phyloP scores from a whole-genome alignment of 768 basidiomycete species.

The Amanita fuliginea region DNA sequence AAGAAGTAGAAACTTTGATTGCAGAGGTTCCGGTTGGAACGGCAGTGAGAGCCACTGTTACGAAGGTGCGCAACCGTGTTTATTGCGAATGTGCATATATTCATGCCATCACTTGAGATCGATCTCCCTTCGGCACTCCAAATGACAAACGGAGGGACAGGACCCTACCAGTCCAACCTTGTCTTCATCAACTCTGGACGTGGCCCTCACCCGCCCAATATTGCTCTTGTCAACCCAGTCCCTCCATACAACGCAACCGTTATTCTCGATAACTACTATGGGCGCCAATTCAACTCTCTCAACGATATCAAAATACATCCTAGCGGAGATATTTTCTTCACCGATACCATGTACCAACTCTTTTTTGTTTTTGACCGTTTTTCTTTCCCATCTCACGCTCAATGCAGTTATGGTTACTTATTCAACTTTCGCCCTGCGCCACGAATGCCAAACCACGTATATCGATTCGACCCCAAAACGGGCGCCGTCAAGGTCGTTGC shows the following conservation, averaged over 20 bases:
- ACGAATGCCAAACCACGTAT: constrained; percentile 64
- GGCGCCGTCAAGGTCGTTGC: constrained; percentile 62
- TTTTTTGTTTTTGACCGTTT: neutral
- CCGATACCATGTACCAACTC: constrained; percentile 47
- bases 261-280: constrained; percentile 69
- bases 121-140: constrained; percentile 46
- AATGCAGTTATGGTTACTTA: constrained; percentile 47
- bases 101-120: constrained; percentile 27
- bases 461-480: constrained; percentile 60
- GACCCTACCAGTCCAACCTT: constrained; percentile 45
- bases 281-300: constrained; percentile 72
- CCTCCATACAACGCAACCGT: constrained; percentile 58
- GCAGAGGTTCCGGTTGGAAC: constrained; percentile 18
- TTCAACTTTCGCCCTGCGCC: constrained; percentile 58
- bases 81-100: neutral
- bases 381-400: neutral
- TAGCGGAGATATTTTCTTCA: constrained; percentile 64
- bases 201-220: constrained; percentile 46
- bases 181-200: constrained; percentile 59
- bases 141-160: constrained; percentile 65
- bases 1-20: constrained; percentile 38
- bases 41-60: constrained; percentile 38
- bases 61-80: constrained; percentile 20
- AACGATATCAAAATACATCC: constrained; percentile 74
- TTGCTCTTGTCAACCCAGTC: constrained; percentile 54